Conservation (phyloP, 805 yeast genomes). For the Babjeviella inositovora region DNA sequence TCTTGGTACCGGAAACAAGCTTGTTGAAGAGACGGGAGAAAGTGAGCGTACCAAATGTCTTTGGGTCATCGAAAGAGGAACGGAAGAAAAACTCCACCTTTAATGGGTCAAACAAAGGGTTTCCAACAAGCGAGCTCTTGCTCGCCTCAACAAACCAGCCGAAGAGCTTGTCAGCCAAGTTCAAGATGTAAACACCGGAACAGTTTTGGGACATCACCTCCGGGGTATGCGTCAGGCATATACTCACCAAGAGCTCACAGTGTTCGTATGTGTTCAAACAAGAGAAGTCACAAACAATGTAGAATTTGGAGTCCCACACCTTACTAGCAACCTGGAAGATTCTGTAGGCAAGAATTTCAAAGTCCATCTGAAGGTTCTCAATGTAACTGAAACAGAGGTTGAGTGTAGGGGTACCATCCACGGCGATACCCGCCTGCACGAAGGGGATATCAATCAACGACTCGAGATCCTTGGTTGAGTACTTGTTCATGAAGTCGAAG, state of each 20-base stretch:
- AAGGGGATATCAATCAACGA: constrained; percentile 22
- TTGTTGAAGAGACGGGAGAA: constrained; percentile 22
- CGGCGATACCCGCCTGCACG: constrained; percentile 47
- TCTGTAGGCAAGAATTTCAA: constrained; percentile 40
- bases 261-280: constrained; percentile 21
- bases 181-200: constrained; percentile 31
- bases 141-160: too few species aligned
- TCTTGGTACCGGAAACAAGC: constrained; percentile 26
- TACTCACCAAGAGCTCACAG: constrained; percentile 11
- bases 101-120: constrained; percentile 8
- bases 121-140: too few species aligned
- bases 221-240: constrained; percentile 31
- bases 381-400: constrained; percentile 31
- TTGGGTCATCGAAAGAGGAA: constrained; percentile 27
- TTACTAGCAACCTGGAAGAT: constrained; percentile 50
- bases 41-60: constrained; percentile 23
- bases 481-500: constrained; percentile 61
- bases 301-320: constrained; percentile 55
- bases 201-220: constrained; percentile 34
- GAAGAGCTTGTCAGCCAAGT: too few species aligned
- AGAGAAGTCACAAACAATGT: constrained; percentile 55
- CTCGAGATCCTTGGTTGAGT: constrained; percentile 36
- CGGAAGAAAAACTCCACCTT: constrained; percentile 18
- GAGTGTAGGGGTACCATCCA: constrained; percentile 60
- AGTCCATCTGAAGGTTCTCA: constrained; percentile 14